Percentiles rank a stretch among this genome's conserved stretches.
phyloP scores from a whole-genome alignment of 2,329 filamentous ascomycete species.

The Ceratocystis colombiana region DNA sequence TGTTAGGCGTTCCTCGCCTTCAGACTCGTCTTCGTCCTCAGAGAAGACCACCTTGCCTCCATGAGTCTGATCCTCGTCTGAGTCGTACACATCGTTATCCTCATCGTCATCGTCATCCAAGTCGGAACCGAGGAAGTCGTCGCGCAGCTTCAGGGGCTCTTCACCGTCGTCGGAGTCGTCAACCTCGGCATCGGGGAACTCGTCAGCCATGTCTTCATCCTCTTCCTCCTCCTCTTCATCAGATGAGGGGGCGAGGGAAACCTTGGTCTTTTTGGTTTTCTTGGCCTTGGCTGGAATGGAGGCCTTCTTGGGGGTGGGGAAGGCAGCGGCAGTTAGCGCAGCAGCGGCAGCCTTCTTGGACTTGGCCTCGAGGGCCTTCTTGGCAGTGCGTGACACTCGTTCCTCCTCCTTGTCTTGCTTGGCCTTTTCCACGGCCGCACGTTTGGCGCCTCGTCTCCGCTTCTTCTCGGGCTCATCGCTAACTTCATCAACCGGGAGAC shows the following conservation, averaged over 20 bases:
- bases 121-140: constrained; percentile 44
- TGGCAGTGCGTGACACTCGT: constrained; percentile 30
- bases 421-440: constrained; percentile 32
- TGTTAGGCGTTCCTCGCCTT: constrained; percentile 80
- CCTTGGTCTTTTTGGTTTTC: constrained; percentile 29
- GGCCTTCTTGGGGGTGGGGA: constrained; percentile 31
- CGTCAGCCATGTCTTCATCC: constrained; percentile 37
- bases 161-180: constrained; percentile 39
- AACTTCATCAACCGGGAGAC: constrained; percentile 52
- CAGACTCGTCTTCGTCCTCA: constrained; percentile 82
- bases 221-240: constrained; percentile 34
- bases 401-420: constrained; percentile 28
- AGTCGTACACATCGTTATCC: constrained; percentile 58
- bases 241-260: constrained; percentile 30
- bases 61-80: constrained; percentile 51
- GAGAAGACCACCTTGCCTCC: constrained; percentile 69
- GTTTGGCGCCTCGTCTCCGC: constrained; percentile 35
- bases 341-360: constrained; percentile 32
- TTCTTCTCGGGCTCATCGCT: constrained; percentile 55
- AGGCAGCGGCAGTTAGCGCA: constrained; percentile 26
- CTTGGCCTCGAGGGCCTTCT: constrained; percentile 31
- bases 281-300: constrained; percentile 31
- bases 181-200: constrained; percentile 34
- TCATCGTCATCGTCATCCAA: constrained; percentile 33
- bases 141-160: constrained; percentile 38